Evolutionary conservation across 2,329 filamentous ascomycete genomes (phyloP), one percentile per base, ranked within the genome.

Genomic region (Biscogniauxia marginata): DNA sequence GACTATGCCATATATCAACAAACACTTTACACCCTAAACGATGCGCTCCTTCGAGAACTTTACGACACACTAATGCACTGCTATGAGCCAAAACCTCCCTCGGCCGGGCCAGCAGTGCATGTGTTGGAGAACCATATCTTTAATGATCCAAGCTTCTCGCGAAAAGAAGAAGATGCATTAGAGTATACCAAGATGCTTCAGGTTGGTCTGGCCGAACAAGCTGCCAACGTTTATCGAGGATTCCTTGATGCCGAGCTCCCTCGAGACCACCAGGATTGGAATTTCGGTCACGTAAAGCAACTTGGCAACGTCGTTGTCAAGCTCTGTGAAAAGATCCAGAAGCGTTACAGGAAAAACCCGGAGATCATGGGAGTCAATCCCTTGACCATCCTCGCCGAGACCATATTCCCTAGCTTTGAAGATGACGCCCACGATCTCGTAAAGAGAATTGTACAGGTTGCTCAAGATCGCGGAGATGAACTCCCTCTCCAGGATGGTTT

Each of bases 401-500:
- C 91, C 52, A 86, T 95, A 53, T 88, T 98, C 56, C 95, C 95
- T 1, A 88, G 89, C 58, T 98, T 96, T 70, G 93, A 96, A 55
- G 86, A 90, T 61, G 93, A 99, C 72, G 90, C 91, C 4, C 84
- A 89, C 60, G 92, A 93, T 66, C 85, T 99, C 62, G 87, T 98
- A 45, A 82, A 86, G 63, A 84, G 89, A 54, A 95, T 98, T 59
- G 80, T 98, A 62, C 82, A 89, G 56, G 82, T 87, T 52, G 85
- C 89, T 20, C 83, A 88, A 62, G 82, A 85, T 30, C 84, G 82
- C 52, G 86, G 84, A 13, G 81, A 86, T 54, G 91, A 96, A 65
- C 85, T 98, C 49, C 87, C 89, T 43, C 84, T 98, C 22, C 85
- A 96, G 67, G 95, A 99, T 71, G 95, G 93, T 0, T 98, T 99